A percentile compares a stretch with the other conserved stretches of the same genome.
Conservation (phyloP, 1,139 yeast genomes). For the Maudiozyma humilis region DNA sequence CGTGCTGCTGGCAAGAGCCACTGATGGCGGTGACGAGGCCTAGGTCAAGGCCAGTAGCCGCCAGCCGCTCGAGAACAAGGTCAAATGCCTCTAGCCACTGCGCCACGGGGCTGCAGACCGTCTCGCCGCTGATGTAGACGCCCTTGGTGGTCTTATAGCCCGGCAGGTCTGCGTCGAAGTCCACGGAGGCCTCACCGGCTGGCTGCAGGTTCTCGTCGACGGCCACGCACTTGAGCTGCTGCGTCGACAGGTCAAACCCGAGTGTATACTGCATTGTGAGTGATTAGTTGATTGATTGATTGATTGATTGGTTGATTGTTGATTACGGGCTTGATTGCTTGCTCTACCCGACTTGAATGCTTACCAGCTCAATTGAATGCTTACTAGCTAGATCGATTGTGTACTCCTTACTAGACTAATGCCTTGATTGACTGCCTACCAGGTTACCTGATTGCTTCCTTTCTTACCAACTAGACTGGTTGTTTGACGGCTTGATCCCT, state of each 20-base stretch:
- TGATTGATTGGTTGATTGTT: too few species aligned
- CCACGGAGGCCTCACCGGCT: slow-evolving; percentile 53
- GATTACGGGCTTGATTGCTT: too few species aligned
- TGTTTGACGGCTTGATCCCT: too few species aligned
- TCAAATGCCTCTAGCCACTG: slow-evolving; percentile 89
- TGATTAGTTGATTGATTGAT: too few species aligned
- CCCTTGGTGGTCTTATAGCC: slow-evolving; percentile 62
- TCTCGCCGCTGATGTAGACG: slow-evolving; percentile 47
- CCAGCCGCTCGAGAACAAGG: slow-evolving; percentile 40
- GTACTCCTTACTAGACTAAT: too few species aligned
- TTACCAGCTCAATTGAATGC: too few species aligned
- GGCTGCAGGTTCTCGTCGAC: slow-evolving; percentile 48
- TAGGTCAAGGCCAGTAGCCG: slow-evolving; percentile 46
- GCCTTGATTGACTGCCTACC: too few species aligned
- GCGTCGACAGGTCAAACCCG: slow-evolving; percentile 86
- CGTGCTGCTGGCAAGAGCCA: slow-evolving; percentile 92
- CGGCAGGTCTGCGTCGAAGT: slow-evolving; percentile 59
- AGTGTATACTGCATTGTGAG: slow-evolving; percentile 34
- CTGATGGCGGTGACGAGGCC: slow-evolving; percentile 56
- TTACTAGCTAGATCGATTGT: too few species aligned
- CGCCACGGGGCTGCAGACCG: slow-evolving; percentile 65
- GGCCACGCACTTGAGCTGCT: slow-evolving; percentile 72
- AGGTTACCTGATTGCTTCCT: too few species aligned
- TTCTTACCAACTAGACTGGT: too few species aligned
- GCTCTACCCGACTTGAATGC: too few species aligned